Evolutionary conservation across 1,139 yeast genomes (phyloP).

Genomic region (Taiozyma sp.): DNA sequence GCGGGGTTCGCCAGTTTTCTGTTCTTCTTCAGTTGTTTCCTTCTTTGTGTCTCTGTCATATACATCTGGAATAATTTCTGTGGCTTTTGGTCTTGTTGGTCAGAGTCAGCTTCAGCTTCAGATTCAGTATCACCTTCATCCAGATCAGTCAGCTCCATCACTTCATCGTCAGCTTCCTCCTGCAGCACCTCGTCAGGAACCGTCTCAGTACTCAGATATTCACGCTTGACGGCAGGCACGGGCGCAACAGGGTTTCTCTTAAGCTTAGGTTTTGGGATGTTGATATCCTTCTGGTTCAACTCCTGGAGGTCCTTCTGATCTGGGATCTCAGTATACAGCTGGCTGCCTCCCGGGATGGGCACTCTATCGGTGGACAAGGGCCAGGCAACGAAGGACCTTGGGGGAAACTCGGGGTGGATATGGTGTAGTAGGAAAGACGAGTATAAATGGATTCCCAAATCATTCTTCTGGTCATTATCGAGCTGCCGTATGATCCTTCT

Average conservation of each 20-base stretch:
- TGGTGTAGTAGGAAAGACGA: constrained; percentile 38
- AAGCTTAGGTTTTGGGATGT: neutral
- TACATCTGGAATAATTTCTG: neutral
- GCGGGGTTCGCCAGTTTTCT: constrained; percentile 26
- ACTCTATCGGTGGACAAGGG: constrained; percentile 7
- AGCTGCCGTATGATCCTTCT: neutral
- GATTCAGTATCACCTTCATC: neutral
- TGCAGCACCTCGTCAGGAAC: neutral
- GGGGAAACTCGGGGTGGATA: constrained; percentile 37
- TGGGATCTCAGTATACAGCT: constrained; percentile 8
- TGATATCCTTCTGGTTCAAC: neutral
- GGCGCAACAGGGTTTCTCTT: neutral
- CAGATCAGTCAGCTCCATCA: neutral
- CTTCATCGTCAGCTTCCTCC: neutral
- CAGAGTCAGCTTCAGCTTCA: neutral
- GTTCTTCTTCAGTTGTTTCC: neutral
- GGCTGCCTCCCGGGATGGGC: constrained; percentile 5
- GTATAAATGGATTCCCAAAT: constrained; percentile 51
- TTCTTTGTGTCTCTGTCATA: neutral
- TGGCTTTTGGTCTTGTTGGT: neutral
- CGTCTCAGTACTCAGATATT: neutral
- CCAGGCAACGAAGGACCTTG: constrained; percentile 35
- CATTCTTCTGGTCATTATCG: constrained; percentile 39
- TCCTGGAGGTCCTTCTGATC: neutral
- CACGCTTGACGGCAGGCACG: neutral